These are phyloP conservation scores for Megacollybia marginata DNA, from an alignment of 768 basidiomycete genomes.

Conservation along the genomic window DNA sequence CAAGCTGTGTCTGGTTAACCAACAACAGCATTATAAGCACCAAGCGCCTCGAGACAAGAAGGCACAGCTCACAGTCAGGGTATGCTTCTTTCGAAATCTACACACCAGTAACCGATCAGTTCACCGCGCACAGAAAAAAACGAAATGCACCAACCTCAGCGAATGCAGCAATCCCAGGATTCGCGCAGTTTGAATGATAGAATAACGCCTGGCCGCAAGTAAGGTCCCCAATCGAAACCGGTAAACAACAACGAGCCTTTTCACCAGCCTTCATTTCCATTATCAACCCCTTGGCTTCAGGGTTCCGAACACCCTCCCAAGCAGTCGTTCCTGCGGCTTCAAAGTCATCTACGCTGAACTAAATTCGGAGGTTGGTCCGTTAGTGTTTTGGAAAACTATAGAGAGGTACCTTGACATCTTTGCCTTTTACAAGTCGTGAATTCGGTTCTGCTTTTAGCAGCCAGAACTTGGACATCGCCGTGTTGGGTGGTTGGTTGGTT, in stretches of 20 bases:
- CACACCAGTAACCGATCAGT: conserved; percentile 3
- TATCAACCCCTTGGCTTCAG: conserved; percentile 79
- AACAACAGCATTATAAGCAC: too few species aligned
- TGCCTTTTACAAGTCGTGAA: conserved; percentile 76
- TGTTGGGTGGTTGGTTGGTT: not conserved
- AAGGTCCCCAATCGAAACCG: not conserved
- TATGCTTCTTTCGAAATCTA: conserved; percentile 81
- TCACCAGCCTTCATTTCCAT: conserved; percentile 73
- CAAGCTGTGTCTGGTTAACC: conserved; percentile 71
- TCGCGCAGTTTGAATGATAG: conserved; percentile 85
- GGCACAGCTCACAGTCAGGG: conserved; percentile 65
- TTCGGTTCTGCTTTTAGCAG: conserved; percentile 86
- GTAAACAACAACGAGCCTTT: conserved; percentile 37
- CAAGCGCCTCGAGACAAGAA: conserved; percentile 1
- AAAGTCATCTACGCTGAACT: conserved; percentile 88
- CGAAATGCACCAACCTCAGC: conserved; percentile 49
- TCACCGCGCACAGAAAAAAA: not conserved
- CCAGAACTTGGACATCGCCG: conserved; percentile 38
- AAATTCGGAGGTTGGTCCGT: not conserved
- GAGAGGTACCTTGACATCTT: conserved; percentile 66
- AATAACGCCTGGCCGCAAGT: conserved; percentile 53
- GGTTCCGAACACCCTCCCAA: conserved; percentile 87
- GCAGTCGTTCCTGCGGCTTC: conserved; percentile 61
- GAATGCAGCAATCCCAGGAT: conserved; percentile 75
- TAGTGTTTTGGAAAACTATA: not conserved